Evolutionary conservation across 2,329 filamentous ascomycete species (phyloP).

Genomic region (Pseudocercospora fijiensis): DNA sequence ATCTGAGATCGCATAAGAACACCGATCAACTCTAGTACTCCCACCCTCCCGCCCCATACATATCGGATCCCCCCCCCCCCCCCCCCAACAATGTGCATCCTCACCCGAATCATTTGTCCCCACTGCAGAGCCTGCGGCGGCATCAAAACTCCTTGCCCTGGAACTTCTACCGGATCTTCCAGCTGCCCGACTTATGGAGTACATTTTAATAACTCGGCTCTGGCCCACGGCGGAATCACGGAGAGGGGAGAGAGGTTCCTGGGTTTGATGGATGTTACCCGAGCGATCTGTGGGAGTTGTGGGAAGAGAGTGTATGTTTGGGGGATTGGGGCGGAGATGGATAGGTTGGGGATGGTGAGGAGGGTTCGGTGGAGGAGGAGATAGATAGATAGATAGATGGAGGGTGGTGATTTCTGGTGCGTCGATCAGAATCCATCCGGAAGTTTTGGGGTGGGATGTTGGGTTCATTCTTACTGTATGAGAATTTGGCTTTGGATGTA

Average conservation of each 20-base stretch:
- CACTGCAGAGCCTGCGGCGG: neutral
- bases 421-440: too few relatives aligned
- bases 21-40: neutral
- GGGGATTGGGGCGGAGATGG: neutral
- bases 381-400: neutral
- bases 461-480: too few relatives aligned
- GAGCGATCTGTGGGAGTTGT: neutral
- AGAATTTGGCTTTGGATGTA: too few relatives aligned
- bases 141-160: neutral
- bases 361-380: slow-evolving; percentile 4
- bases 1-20: neutral
- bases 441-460: too few relatives aligned
- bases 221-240: neutral
- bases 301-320: neutral
- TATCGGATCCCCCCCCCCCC: neutral
- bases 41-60: neutral
- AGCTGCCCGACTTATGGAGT: neutral
- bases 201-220: neutral
- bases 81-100: neutral
- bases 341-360: neutral
- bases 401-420: too few relatives aligned
- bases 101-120: neutral
- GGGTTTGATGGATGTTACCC: neutral
- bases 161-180: neutral
- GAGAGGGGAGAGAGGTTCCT: neutral